Evolutionary conservation across 2,329 filamentous ascomycete species (phyloP).

Genomic region (Aspergillus puulaauensis): DNA sequence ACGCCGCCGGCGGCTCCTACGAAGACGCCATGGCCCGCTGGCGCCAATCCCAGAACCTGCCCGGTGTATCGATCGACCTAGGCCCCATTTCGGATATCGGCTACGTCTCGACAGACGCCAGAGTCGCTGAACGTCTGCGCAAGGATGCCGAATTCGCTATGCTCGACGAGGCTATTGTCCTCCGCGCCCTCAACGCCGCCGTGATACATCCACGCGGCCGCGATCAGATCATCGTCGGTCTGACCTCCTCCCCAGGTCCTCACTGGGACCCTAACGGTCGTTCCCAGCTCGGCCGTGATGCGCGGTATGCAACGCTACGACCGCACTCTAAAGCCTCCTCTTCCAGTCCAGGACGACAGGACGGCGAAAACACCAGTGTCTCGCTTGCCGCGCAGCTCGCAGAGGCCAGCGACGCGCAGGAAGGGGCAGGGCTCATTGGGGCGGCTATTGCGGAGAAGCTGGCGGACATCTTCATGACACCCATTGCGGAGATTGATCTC

Average conservation of each 20-base stretch:
- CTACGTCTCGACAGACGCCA: slow-evolving; percentile 6
- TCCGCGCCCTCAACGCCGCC: not conserved
- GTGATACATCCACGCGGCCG: not conserved
- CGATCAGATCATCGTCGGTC: not conserved
- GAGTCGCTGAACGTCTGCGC: not conserved
- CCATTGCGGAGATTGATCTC: slow-evolving; percentile 29
- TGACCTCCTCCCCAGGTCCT: not conserved
- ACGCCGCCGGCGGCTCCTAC: slow-evolving; percentile 33
- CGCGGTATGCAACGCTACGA: slow-evolving; percentile 14
- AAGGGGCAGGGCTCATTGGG: not conserved
- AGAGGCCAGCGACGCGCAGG: not conserved
- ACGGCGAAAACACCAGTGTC: not conserved
- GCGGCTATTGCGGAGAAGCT: slow-evolving; percentile 28
- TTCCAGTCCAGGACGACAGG: not conserved
- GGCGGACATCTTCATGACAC: slow-evolving; percentile 32
- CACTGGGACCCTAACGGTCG: not conserved
- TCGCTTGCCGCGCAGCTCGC: not conserved
- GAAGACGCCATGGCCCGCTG: slow-evolving; percentile 33
- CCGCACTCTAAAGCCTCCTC: not conserved
- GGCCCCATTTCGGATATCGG: slow-evolving; percentile 14
- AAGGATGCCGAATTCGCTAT: not conserved
- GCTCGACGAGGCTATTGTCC: not conserved
- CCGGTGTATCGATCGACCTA: slow-evolving; percentile 24
- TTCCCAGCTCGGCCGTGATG: not conserved
- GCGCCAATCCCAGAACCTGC: slow-evolving; percentile 20